A percentile compares a stretch with the other conserved stretches of the same genome.
Conservation (phyloP, 2,329 filamentous ascomycete genomes). For the Fusarium zealandicum region DNA sequence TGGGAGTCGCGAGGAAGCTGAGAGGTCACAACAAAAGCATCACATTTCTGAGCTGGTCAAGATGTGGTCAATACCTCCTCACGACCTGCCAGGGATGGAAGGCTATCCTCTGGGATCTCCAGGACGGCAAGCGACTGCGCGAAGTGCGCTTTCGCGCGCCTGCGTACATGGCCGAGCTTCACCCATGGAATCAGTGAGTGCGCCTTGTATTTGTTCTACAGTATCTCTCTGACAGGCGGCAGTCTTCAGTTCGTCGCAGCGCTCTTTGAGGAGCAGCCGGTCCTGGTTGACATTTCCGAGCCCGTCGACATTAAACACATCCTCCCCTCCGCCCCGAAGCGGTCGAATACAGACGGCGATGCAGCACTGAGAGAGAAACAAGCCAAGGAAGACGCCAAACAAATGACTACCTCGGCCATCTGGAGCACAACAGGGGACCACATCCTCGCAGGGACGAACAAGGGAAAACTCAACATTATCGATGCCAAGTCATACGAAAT, state of each 20-base stretch:
- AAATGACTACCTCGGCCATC: slow-evolving; percentile 90
- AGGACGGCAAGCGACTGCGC: slow-evolving; percentile 72
- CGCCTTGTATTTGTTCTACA: neutral
- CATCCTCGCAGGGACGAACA: slow-evolving; percentile 91
- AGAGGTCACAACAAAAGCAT: slow-evolving; percentile 93
- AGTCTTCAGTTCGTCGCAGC: slow-evolving; percentile 85
- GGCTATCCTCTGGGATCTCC: slow-evolving; percentile 92
- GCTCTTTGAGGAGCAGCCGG: slow-evolving; percentile 90
- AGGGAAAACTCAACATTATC: slow-evolving; percentile 96
- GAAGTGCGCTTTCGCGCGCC: slow-evolving; percentile 92
- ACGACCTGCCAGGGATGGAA: slow-evolving; percentile 97
- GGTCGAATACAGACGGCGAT: slow-evolving; percentile 73
- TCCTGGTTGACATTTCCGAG: slow-evolving; percentile 81
- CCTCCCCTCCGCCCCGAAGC: slow-evolving; percentile 82
- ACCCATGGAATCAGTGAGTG: slow-evolving; percentile 83
- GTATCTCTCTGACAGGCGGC: slow-evolving; percentile 32
- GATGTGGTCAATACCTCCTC: slow-evolving; percentile 87
- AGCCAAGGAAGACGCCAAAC: slow-evolving; percentile 89
- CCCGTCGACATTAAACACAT: slow-evolving; percentile 75
- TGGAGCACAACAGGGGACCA: slow-evolving; percentile 88
- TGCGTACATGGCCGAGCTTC: slow-evolving; percentile 94
- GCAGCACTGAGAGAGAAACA: slow-evolving; percentile 80
- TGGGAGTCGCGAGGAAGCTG: slow-evolving; percentile 93
- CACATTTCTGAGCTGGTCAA: slow-evolving; percentile 94
- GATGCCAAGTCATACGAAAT: slow-evolving; percentile 81